These are phyloP conservation scores for Myriosclerotinia duriaeana DNA, from an alignment of 2,329 filamentous ascomycete genomes.

Conservation along the genomic window DNA sequence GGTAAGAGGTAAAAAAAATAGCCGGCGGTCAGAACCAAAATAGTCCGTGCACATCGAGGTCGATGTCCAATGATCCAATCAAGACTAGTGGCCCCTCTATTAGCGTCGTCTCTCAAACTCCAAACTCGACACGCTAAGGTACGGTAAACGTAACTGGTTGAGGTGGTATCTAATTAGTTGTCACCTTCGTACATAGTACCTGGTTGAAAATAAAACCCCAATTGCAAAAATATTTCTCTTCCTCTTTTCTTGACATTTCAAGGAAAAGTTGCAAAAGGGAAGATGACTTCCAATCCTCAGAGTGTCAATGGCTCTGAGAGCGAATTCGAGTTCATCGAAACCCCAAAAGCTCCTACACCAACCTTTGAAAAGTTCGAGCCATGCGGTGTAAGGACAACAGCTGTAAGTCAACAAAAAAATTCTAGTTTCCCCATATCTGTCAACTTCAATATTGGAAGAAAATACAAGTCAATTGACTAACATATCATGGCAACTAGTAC, in stretches of 20 bases:
- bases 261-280: slow-evolving; percentile 30
- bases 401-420: slow-evolving; percentile 45
- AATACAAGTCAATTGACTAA: slow-evolving; percentile 35
- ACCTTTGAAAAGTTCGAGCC: slow-evolving; percentile 53
- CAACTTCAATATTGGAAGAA: neutral
- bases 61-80: slow-evolving; percentile 11
- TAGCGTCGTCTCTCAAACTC: slow-evolving; percentile 9
- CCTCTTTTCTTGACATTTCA: slow-evolving; percentile 25
- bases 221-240: slow-evolving; percentile 19
- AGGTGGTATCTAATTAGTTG: neutral
- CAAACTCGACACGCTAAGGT: slow-evolving; percentile 11
- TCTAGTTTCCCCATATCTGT: slow-evolving; percentile 15
- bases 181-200: neutral
- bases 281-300: slow-evolving; percentile 51
- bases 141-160: slow-evolving; percentile 6
- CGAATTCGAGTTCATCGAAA: slow-evolving; percentile 65
- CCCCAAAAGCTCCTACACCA: slow-evolving; percentile 51
- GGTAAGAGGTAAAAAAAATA: neutral
- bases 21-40: neutral
- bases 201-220: neutral
- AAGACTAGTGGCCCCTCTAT: slow-evolving; percentile 1
- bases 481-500: slow-evolving; percentile 54
- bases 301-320: slow-evolving; percentile 52
- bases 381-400: slow-evolving; percentile 56
- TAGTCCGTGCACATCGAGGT: neutral